phyloP scores from a whole-genome alignment of 1,284 basidiomycete species.

The Irpex lacteus region DNA sequence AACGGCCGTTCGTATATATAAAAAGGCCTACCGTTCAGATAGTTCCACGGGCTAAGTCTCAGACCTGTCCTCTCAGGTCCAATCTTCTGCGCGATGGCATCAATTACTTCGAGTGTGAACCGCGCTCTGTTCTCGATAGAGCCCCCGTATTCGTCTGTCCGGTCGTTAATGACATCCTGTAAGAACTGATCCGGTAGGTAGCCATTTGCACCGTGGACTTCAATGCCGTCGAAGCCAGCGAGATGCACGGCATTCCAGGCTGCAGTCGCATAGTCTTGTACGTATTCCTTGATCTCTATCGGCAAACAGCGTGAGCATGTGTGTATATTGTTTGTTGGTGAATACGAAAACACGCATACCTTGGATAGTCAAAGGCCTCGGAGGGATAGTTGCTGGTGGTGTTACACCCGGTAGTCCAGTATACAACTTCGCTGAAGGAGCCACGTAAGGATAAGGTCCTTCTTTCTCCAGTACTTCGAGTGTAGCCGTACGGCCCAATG shows the following conservation, averaged over 20 bases:
- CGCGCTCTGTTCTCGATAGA: constrained; percentile 19
- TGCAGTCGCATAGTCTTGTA: background rate
- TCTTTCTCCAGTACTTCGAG: constrained; percentile 26
- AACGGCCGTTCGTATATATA: background rate
- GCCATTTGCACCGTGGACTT: constrained; percentile 6
- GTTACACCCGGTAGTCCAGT: constrained; percentile 23
- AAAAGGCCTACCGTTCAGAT: constrained; percentile 22
- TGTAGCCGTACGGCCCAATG: constrained; percentile 38
- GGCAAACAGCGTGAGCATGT: constrained; percentile 28
- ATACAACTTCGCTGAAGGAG: constrained; percentile 42
- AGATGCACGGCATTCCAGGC: constrained; percentile 3
- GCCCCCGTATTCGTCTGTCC: constrained; percentile 32
- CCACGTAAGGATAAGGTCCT: constrained; percentile 29
- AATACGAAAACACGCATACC: background rate
- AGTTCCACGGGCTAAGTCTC: constrained; percentile 51
- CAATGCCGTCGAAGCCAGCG: constrained; percentile 8
- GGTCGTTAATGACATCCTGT: constrained; percentile 8
- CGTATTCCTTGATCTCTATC: constrained; percentile 19
- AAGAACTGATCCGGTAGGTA: constrained; percentile 5
- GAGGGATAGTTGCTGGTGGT: too few species aligned
- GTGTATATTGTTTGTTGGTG: too few species aligned
- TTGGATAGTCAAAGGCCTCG: background rate
- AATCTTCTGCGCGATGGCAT: constrained; percentile 37
- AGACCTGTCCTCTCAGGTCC: constrained; percentile 43
- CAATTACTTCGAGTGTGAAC: constrained; percentile 16